Percentiles rank a stretch among this genome's conserved stretches.
Conservation (phyloP, 2,329 filamentous ascomycete species). For the Rhexocercosporidium sp. region DNA sequence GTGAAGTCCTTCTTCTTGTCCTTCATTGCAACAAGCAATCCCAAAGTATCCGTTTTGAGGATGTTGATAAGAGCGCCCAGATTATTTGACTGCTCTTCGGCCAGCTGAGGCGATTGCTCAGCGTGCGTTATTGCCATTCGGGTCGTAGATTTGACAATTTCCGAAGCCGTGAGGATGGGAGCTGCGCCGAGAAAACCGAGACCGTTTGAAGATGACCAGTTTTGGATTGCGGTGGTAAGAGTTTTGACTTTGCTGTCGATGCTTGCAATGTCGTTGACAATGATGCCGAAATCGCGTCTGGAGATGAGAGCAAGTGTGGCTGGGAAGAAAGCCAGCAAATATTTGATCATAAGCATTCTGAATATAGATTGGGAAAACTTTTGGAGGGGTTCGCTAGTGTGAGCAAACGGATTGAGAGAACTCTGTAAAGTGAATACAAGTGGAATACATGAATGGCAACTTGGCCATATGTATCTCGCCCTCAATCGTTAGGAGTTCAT, state of each 20-base stretch:
- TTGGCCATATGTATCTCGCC: background rate
- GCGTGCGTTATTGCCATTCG: conserved; percentile 3
- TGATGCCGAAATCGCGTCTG: background rate
- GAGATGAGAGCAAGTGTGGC: background rate
- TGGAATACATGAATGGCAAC: background rate
- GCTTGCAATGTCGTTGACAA: background rate
- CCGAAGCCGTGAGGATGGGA: conserved; percentile 12
- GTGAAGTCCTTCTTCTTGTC: conserved; percentile 14
- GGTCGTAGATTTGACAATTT: background rate
- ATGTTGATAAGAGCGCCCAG: background rate
- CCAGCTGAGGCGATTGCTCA: conserved; percentile 4
- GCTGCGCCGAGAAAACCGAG: conserved; percentile 5
- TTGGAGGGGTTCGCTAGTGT: background rate
- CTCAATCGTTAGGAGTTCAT: background rate
- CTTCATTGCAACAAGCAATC: conserved; percentile 12
- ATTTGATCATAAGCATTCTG: conserved; percentile 6
- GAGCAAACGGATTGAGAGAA: background rate
- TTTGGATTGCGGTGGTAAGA: background rate
- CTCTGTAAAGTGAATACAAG: background rate
- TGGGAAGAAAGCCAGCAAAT: background rate
- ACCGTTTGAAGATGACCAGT: conserved; percentile 7
- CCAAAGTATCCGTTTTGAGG: conserved; percentile 1
- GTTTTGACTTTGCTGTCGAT: conserved; percentile 4
- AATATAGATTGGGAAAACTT: background rate
- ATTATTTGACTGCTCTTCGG: conserved; percentile 2